phyloP scores from a whole-genome alignment of 2,329 filamentous ascomycete species.

The Alternaria sp. region DNA sequence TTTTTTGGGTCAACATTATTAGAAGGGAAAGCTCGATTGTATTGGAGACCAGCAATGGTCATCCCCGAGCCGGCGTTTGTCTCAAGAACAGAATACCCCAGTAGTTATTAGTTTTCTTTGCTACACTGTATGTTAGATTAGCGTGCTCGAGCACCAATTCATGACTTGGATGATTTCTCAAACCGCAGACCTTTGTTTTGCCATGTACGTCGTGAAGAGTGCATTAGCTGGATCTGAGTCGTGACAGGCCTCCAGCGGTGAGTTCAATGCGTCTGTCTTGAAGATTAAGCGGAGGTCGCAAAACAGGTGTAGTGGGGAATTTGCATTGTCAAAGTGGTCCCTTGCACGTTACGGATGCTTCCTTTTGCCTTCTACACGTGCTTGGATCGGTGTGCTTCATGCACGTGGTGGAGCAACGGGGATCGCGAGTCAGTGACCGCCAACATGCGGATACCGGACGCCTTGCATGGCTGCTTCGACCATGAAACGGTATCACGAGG shows the following conservation, averaged over 20 bases:
- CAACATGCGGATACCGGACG: background rate
- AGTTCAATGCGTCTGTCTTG: background rate
- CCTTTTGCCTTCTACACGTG: constrained; percentile 14
- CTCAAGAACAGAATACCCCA: constrained; percentile 33
- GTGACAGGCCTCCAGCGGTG: constrained; percentile 1
- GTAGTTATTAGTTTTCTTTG: constrained; percentile 18
- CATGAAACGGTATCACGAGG: background rate
- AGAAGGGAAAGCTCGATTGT: constrained; percentile 26
- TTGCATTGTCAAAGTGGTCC: background rate
- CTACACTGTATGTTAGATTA: constrained; percentile 15
- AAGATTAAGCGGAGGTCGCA: background rate
- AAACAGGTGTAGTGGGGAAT: constrained; percentile 2
- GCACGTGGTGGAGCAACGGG: constrained; percentile 3
- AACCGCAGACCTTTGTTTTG: constrained; percentile 6
- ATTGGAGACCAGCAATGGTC: constrained; percentile 26
- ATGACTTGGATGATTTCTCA: constrained; percentile 4
- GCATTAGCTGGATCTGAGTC: constrained; percentile 3
- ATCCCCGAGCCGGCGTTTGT: constrained; percentile 33
- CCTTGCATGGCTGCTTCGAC: background rate
- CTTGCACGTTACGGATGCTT: constrained; percentile 10
- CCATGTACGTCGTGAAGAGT: background rate
- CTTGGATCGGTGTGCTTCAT: constrained; percentile 17
- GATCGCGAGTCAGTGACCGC: constrained; percentile 13
- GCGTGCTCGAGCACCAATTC: constrained; percentile 14
- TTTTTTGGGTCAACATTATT: constrained; percentile 20